A percentile compares a stretch with the other conserved stretches of the same genome.
phyloP scores from a whole-genome alignment of 2,329 filamentous ascomycete genomes.

The Diaporthe humulicola region DNA sequence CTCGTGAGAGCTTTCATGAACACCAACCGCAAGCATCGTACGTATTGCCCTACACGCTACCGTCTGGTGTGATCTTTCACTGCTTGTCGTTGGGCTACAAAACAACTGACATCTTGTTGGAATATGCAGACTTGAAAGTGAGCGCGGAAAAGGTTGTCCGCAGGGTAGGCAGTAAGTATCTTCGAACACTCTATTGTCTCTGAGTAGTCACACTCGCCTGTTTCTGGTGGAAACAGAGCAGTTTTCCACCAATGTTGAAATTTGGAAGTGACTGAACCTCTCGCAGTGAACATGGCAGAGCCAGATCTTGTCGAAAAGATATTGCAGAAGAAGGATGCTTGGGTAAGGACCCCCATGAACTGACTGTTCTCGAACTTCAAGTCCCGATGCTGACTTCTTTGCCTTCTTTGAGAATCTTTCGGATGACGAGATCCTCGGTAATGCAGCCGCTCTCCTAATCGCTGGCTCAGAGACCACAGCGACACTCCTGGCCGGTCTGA shows the following conservation, averaged over 20 bases:
- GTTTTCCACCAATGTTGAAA: neutral
- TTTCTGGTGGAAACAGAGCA: neutral
- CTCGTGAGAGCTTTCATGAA: neutral
- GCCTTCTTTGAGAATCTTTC: neutral
- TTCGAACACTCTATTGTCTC: neutral
- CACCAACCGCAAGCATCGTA: conserved; percentile 18
- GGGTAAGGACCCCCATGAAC: neutral
- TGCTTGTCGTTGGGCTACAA: neutral
- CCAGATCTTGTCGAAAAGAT: conserved; percentile 46
- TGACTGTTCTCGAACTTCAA: neutral
- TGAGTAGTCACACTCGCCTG: neutral
- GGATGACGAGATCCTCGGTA: conserved; percentile 10
- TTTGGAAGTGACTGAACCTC: neutral
- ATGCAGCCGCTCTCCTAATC: conserved; percentile 35
- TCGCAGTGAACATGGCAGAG: neutral
- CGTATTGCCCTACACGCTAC: neutral
- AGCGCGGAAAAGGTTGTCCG: conserved; percentile 6
- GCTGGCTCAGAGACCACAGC: conserved; percentile 45
- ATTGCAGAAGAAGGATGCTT: conserved; percentile 41
- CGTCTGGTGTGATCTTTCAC: too few relatives aligned
- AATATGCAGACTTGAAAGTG: conserved; percentile 3
- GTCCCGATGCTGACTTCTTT: neutral
- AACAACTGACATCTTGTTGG: neutral
- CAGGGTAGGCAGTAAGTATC: conserved; percentile 6
- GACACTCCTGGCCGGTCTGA: conserved; percentile 42